Percentiles rank a stretch among this genome's conserved stretches.
Evolutionary conservation across 2,329 filamentous ascomycete genomes (phyloP).

Genomic region (Botrytis medusae): DNA sequence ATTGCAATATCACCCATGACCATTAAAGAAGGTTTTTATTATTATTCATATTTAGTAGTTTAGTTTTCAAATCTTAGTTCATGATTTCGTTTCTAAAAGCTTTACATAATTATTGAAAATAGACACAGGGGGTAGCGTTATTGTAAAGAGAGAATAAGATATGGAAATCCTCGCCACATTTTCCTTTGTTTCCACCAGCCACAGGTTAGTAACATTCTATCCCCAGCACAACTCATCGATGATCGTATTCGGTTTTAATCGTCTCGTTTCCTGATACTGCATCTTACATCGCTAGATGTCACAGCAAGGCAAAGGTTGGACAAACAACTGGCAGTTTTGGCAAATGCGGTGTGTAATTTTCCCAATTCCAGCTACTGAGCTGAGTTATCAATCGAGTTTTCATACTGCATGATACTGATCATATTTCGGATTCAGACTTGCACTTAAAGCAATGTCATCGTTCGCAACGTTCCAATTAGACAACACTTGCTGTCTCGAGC

Average conservation of each 20-base stretch:
- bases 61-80: background rate
- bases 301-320: no score
- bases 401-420: background rate
- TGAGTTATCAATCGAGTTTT: background rate
- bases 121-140: no score
- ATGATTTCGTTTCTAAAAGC: background rate
- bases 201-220: background rate
- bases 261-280: background rate
- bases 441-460: background rate
- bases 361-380: background rate
- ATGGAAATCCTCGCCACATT: background rate
- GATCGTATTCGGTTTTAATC: background rate
- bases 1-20: background rate
- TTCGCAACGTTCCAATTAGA: background rate
- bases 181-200: background rate
- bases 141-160: background rate
- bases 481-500: background rate
- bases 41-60: background rate
- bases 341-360: background rate
- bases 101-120: background rate
- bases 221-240: background rate
- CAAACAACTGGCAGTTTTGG: background rate
- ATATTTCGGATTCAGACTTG: background rate
- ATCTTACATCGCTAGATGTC: background rate
- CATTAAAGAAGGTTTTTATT: background rate